Evolutionary conservation across 345 rosid species (phyloP), one percentile per base, ranked within the genome.

Genomic region (Barbarea vulgaris): DNA sequence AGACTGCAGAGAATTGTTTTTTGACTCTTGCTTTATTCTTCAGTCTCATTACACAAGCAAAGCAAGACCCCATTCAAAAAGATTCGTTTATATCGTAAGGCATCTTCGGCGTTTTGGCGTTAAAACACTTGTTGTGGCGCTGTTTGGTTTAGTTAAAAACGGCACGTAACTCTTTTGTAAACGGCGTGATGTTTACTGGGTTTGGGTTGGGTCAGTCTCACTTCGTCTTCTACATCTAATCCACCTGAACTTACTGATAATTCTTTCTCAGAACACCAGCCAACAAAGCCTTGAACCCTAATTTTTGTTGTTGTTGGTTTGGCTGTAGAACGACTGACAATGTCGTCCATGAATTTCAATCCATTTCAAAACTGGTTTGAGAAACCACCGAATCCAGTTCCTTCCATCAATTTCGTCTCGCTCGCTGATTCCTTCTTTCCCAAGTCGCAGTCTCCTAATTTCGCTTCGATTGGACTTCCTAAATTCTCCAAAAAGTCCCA

Each of bases 291-390:
- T 67, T 63, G 60, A 72, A 64, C 70, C 85, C 81, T 75, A 64
- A 2, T 54, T 37, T 21, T 14, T 17, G 1, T 22, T 17, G 1
- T 22, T 9, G 46, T 18, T 17, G 4, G 5, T 3, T 33, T 33
- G 68, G 37, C 51, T 55, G 47, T 50, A 44, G 58, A 24, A 46
- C n/a, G 31, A 21, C 5, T 3, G 62, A 0, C 60, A 74, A 91
- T 93, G 97, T 85, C 94, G 69, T 88, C 96, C 1, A 73, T 89
- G 73, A 89, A 86, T 84, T 91, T 89, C 73, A 88, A 86, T 78
- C 89, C 91, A 77, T 93, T 91, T 37, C 92, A 85, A 21, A 86
- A 81, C 63, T 89, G 96, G 96, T 89, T 93, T 83, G 80, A 77
- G 25, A 93, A 87, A 74, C 90, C 96, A 18, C 83, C 81, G 14